A percentile compares a stretch with the other conserved stretches of the same genome.
phyloP scores from a whole-genome alignment of 2,329 filamentous ascomycete genomes.

The Dothistroma septosporum region DNA sequence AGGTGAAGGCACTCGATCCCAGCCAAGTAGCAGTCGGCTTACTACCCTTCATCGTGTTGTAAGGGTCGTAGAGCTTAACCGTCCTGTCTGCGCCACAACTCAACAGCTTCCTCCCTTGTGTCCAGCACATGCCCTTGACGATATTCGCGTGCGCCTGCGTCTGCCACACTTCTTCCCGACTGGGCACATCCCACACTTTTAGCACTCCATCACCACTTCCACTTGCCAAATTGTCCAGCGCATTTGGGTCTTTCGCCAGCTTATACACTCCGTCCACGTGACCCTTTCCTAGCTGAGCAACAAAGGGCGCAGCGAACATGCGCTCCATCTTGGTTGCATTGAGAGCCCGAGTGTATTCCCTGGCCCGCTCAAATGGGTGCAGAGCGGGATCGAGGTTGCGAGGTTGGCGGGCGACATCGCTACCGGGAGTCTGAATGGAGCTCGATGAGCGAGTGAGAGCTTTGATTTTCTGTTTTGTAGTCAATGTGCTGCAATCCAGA shows the following conservation, averaged over 20 bases:
- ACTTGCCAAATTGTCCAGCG: conserved; percentile 58
- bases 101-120: conserved; percentile 74
- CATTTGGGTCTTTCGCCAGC: conserved; percentile 47
- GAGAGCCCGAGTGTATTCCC: conserved; percentile 74
- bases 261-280: conserved; percentile 76
- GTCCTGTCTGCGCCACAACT: conserved; percentile 83
- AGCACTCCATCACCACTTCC: conserved; percentile 88
- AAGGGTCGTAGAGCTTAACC: conserved; percentile 88
- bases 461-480: conserved; percentile 52
- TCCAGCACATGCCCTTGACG: conserved; percentile 89
- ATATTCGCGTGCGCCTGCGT: conserved; percentile 85
- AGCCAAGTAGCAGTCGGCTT: conserved; percentile 81
- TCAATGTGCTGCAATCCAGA: conserved; percentile 1
- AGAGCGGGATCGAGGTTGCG: conserved; percentile 76
- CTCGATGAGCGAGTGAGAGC: conserved; percentile 63
- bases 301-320: conserved; percentile 82
- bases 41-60: conserved; percentile 63
- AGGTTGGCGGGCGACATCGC: conserved; percentile 60
- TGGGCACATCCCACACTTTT: conserved; percentile 84
- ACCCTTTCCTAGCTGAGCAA: conserved; percentile 80
- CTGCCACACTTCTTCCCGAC: conserved; percentile 69
- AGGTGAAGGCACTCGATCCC: conserved; percentile 76
- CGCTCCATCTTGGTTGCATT: conserved; percentile 90
- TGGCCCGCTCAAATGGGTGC: conserved; percentile 84
- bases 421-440: conserved; percentile 63